phyloP scores from a whole-genome alignment of 495 filamentous ascomycete species.

The Pyronema domesticum region DNA sequence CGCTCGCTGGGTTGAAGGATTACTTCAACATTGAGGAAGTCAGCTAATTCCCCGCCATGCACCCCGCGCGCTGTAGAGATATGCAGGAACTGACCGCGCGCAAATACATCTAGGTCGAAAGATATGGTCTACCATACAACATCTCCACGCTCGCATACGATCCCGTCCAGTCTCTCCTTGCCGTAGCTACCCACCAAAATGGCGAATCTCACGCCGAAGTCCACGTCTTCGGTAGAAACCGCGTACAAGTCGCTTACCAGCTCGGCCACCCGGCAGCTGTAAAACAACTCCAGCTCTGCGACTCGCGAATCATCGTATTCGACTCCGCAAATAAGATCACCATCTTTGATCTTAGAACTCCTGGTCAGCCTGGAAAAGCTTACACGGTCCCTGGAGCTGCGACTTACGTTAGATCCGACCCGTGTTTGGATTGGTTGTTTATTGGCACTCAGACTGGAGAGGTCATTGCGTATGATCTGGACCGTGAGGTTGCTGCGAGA shows the following conservation, averaged over 20 bases:
- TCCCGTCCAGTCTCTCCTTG: slow-evolving; percentile 79
- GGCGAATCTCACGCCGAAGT: slow-evolving; percentile 63
- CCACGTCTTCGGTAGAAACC: slow-evolving; percentile 73
- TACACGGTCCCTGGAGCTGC: slow-evolving; percentile 59
- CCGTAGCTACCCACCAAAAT: slow-evolving; percentile 75
- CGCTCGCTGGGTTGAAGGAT: slow-evolving; percentile 50
- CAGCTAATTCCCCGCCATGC: slow-evolving; percentile 10
- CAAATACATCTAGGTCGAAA: slow-evolving; percentile 37
- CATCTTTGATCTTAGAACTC: slow-evolving; percentile 48
- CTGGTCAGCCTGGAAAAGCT: slow-evolving; percentile 18
- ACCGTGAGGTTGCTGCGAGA: slow-evolving; percentile 48
- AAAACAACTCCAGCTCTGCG: slow-evolving; percentile 51
- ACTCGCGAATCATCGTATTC: slow-evolving; percentile 44
- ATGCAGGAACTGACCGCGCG: slow-evolving; percentile 13
- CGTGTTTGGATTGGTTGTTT: slow-evolving; percentile 79
- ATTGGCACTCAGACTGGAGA: slow-evolving; percentile 63
- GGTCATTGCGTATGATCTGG: slow-evolving; percentile 75
- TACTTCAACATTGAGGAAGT: slow-evolving; percentile 71
- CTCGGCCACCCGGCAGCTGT: slow-evolving; percentile 50
- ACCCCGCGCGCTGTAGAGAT: background rate
- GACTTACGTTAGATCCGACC: slow-evolving; percentile 56
- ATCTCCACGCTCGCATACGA: slow-evolving; percentile 65
- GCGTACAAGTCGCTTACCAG: slow-evolving; percentile 51
- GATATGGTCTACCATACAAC: slow-evolving; percentile 72
- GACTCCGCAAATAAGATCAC: slow-evolving; percentile 69